phyloP scores from a whole-genome alignment of 2,329 filamentous ascomycete genomes.

The Cytospora chrysosperma region DNA sequence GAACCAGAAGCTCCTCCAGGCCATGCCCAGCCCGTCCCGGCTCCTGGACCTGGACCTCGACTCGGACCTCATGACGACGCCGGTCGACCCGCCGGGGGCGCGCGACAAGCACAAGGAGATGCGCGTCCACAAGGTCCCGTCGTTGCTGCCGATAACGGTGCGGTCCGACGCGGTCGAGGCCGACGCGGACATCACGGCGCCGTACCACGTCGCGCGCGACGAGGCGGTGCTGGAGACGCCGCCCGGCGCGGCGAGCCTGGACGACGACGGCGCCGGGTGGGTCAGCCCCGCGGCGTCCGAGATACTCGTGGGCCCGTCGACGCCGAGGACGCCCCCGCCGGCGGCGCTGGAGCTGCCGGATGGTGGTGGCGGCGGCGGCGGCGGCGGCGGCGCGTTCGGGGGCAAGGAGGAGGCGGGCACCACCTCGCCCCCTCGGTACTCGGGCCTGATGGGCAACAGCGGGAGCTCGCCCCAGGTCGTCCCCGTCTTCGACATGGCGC shows the following conservation, averaged over 20 bases:
- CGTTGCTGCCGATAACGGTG: not conserved
- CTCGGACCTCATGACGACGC: constrained; percentile 26
- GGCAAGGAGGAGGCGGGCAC: not conserved
- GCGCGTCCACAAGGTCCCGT: constrained; percentile 14
- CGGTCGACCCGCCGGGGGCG: constrained; percentile 11
- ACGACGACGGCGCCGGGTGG: constrained; percentile 13
- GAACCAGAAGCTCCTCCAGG: constrained; percentile 21
- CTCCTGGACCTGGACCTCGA: constrained; percentile 29
- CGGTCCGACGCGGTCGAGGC: constrained; percentile 12
- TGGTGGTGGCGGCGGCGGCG: not conserved
- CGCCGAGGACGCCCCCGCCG: not conserved
- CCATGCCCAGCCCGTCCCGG: constrained; percentile 19
- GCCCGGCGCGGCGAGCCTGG: constrained; percentile 11
- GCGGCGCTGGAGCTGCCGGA: not conserved
- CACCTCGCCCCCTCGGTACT: not conserved
- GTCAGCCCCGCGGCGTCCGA: constrained; percentile 12
- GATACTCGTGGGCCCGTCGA: constrained; percentile 13
- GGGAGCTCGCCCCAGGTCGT: constrained; percentile 2
- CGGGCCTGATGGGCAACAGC: not conserved
- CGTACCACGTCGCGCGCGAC: constrained; percentile 21
- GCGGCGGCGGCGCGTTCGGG: not conserved
- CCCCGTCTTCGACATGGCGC: constrained; percentile 12
- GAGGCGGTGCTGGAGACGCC: constrained; percentile 21
- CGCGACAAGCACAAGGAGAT: constrained; percentile 5
- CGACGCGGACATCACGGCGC: not conserved